Evolutionary conservation across 1,139 yeast species (phyloP).

Genomic region (Magnusiomyces ingens): DNA sequence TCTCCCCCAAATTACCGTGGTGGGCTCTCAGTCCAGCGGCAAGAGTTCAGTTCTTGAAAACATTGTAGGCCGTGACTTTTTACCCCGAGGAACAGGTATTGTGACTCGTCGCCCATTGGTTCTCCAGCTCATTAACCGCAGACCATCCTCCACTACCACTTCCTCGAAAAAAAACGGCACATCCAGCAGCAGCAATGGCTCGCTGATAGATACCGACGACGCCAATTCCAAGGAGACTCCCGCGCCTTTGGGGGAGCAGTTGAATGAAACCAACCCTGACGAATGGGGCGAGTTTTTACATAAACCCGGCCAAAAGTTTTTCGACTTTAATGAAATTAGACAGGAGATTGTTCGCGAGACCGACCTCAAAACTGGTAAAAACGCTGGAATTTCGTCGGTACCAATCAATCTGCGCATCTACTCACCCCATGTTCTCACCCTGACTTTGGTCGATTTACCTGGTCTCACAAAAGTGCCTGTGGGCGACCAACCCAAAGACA

Average conservation of each 20-base stretch:
- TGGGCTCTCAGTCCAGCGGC: constrained; percentile 93
- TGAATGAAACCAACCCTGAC: constrained; percentile 13
- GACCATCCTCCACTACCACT: constrained; percentile 30
- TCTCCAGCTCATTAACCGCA: constrained; percentile 68
- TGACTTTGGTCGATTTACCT: constrained; percentile 93
- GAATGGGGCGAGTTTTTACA: constrained; percentile 99
- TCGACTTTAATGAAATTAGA: constrained; percentile 85
- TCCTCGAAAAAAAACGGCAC: neutral
- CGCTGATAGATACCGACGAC: too few species aligned
- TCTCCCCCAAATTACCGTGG: constrained; percentile 93
- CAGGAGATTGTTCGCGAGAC: constrained; percentile 89
- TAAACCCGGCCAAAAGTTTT: constrained; percentile 80
- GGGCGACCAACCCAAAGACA: constrained; percentile 97
- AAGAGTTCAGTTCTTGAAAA: constrained; percentile 91
- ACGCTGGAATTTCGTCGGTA: constrained; percentile 83
- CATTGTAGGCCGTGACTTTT: constrained; percentile 89
- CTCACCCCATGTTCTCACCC: constrained; percentile 91
- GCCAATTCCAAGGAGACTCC: constrained; percentile 1
- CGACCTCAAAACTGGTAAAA: constrained; percentile 87
- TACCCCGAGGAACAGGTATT: constrained; percentile 94
- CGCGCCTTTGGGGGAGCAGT: constrained; percentile 9
- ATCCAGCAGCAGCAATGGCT: neutral
- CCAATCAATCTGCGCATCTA: constrained; percentile 92
- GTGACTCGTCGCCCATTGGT: constrained; percentile 92
- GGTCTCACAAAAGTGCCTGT: constrained; percentile 98